phyloP scores from a whole-genome alignment of 805 yeast genomes.

The Yarrowia sp. region DNA sequence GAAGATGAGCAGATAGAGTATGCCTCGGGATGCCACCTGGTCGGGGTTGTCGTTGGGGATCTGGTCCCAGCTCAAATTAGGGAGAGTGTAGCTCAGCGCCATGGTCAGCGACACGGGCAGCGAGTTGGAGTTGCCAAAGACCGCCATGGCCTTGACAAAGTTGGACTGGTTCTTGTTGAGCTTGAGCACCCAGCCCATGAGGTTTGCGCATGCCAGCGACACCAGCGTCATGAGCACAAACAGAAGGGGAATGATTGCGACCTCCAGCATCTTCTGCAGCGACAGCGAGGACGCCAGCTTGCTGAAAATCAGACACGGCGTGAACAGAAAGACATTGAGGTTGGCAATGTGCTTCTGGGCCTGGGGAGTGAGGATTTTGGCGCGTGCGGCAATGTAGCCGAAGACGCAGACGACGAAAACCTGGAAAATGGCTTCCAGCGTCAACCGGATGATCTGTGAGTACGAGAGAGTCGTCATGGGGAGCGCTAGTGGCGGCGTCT shows the following conservation, averaged over 20 bases:
- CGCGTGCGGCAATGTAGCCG: slow-evolving; percentile 80
- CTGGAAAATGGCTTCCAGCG: slow-evolving; percentile 71
- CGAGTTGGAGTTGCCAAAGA: slow-evolving; percentile 93
- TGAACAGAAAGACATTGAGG: slow-evolving; percentile 86
- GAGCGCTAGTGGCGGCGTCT: neutral
- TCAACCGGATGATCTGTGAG: slow-evolving; percentile 14
- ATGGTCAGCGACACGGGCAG: slow-evolving; percentile 86
- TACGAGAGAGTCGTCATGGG: slow-evolving; percentile 10
- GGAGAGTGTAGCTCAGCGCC: slow-evolving; percentile 61
- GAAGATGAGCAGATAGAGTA: slow-evolving; percentile 57
- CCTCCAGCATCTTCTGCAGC: slow-evolving; percentile 71
- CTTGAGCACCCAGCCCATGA: slow-evolving; percentile 51
- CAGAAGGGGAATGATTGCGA: slow-evolving; percentile 79
- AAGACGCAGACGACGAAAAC: slow-evolving; percentile 82
- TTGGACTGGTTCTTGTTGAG: slow-evolving; percentile 76
- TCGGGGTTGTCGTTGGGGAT: slow-evolving; percentile 54
- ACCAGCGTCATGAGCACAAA: slow-evolving; percentile 80
- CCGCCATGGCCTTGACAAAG: slow-evolving; percentile 95
- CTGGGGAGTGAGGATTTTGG: slow-evolving; percentile 63
- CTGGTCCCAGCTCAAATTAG: slow-evolving; percentile 57
- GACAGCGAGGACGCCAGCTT: slow-evolving; percentile 69
- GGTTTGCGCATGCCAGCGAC: slow-evolving; percentile 60
- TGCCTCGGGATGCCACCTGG: slow-evolving; percentile 60
- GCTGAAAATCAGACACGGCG: slow-evolving; percentile 91
- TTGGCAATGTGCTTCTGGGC: slow-evolving; percentile 77